phyloP scores from a whole-genome alignment of 371 early-diverging fungal genomes.

The Mortierella sp. region DNA sequence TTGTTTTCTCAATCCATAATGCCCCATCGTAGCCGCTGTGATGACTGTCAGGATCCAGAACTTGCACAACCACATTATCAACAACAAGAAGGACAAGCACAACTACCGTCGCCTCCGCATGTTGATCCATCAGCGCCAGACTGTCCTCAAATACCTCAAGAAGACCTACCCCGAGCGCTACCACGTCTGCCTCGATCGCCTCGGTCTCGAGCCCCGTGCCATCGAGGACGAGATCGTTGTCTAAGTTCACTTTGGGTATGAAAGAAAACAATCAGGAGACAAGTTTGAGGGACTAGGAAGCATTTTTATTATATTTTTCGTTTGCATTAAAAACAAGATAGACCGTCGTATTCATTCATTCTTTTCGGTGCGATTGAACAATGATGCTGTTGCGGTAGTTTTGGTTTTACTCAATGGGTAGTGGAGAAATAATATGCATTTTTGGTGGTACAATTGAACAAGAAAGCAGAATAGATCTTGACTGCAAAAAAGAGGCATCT shows the following conservation, averaged over 20 bases:
- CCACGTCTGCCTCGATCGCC: conserved; percentile 74
- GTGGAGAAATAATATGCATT: neutral
- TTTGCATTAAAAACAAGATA: conserved; percentile 4
- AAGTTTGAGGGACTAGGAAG: neutral
- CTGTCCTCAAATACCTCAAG: conserved; percentile 92
- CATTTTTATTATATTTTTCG: conserved; percentile 1
- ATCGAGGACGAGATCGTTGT: conserved; percentile 81
- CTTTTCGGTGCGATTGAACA: neutral
- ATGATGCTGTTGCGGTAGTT: no score
- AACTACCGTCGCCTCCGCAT: conserved; percentile 86
- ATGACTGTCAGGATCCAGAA: conserved; percentile 93
- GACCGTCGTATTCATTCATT: conserved; percentile 1
- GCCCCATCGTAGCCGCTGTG: conserved; percentile 78
- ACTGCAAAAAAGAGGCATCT: no score
- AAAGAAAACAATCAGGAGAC: neutral
- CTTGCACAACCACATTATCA: conserved; percentile 83
- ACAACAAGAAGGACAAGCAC: conserved; percentile 88
- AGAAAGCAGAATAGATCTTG: no score
- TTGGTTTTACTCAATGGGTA: neutral
- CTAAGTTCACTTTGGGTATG: conserved; percentile 21
- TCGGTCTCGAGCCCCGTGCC: conserved; percentile 79
- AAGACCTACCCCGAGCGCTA: conserved; percentile 80
- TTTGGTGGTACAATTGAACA: no score
- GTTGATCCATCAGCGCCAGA: conserved; percentile 86
- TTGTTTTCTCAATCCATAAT: neutral